Evolutionary conservation across 208 protist species (phyloP).

Genomic region (Angomonas ambiguus): DNA sequence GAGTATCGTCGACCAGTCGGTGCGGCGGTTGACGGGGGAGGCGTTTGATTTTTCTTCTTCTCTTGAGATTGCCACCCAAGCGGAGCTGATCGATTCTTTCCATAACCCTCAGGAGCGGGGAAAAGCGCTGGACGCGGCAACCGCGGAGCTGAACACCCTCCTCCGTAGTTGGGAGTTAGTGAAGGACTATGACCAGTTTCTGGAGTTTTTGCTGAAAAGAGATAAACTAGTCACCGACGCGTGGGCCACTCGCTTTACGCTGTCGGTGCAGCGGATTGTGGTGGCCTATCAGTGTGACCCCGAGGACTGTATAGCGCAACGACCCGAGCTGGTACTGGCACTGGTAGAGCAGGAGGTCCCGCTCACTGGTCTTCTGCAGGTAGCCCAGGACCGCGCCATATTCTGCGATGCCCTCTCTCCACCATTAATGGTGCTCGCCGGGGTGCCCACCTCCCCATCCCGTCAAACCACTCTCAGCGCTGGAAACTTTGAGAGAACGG

Average conservation of each 20-base stretch:
- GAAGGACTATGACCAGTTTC: slow-evolving; percentile 8
- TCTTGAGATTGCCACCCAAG: not conserved
- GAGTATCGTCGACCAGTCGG: not conserved
- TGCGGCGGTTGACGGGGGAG: slow-evolving; percentile 16
- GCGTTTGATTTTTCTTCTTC: slow-evolving; percentile 18
- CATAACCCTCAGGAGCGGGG: not conserved
- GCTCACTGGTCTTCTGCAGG: slow-evolving; percentile 25
- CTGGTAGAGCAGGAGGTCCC: slow-evolving; percentile 24
- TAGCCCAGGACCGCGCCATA: slow-evolving; percentile 16
- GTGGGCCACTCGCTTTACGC: slow-evolving; percentile 13
- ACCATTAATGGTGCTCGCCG: not conserved
- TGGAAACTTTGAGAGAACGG: too few species aligned
- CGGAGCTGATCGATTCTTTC: slow-evolving; percentile 7
- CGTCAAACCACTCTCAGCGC: too few species aligned
- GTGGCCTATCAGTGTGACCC: slow-evolving; percentile 22
- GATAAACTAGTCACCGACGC: slow-evolving; percentile 9
- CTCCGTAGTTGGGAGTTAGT: not conserved
- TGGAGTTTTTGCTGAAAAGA: slow-evolving; percentile 8
- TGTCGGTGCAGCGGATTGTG: slow-evolving; percentile 21
- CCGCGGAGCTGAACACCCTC: not conserved
- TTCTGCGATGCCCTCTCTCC: not conserved
- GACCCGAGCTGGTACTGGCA: slow-evolving; percentile 17
- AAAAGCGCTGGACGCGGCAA: not conserved
- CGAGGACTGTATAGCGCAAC: slow-evolving; percentile 7
- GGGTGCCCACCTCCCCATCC: not conserved